These are phyloP conservation scores for Breynia disticha DNA, from an alignment of 441 rosid species.

Conservation along the genomic window DNA sequence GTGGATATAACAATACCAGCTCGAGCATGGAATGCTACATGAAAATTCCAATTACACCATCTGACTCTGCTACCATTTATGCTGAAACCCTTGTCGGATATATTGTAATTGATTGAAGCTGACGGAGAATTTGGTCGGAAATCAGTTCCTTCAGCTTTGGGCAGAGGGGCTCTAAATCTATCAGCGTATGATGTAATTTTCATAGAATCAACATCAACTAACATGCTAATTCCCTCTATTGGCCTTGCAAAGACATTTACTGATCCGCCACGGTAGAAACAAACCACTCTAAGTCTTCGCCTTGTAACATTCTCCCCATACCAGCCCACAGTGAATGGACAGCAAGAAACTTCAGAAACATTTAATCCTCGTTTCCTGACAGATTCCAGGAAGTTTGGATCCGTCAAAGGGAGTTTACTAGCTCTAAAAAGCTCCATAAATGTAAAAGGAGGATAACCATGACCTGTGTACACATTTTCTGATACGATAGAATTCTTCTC, in stretches of 20 bases:
- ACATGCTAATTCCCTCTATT: slow-evolving; percentile 53
- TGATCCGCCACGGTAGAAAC: slow-evolving; percentile 55
- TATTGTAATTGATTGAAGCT: slow-evolving; percentile 27
- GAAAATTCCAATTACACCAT: slow-evolving; percentile 76
- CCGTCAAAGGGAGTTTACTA: slow-evolving; percentile 37
- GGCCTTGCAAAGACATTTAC: slow-evolving; percentile 70
- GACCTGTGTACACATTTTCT: slow-evolving; percentile 36
- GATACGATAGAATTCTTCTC: slow-evolving; percentile 20
- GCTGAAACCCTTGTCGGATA: slow-evolving; percentile 31
- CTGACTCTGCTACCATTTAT: slow-evolving; percentile 34
- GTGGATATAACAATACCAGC: slow-evolving; percentile 54
- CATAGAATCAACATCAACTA: slow-evolving; percentile 66
- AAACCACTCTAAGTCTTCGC: slow-evolving; percentile 41
- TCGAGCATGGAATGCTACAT: slow-evolving; percentile 51
- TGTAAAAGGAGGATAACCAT: slow-evolving; percentile 59
- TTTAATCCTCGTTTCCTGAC: slow-evolving; percentile 36
- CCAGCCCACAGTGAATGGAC: slow-evolving; percentile 67
- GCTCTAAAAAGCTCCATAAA: slow-evolving; percentile 46
- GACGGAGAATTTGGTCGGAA: slow-evolving; percentile 27
- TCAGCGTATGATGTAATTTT: slow-evolving; percentile 38
- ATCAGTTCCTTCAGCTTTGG: slow-evolving; percentile 54
- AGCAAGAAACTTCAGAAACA: slow-evolving; percentile 58
- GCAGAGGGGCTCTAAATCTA: slow-evolving; percentile 41
- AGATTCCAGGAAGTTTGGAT: slow-evolving; percentile 40
- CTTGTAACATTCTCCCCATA: slow-evolving; percentile 45